Percentiles rank a stretch among this genome's conserved stretches.
Conservation (phyloP, 2,329 filamentous ascomycete species). For the Ophidiomyces ophidiicola region DNA sequence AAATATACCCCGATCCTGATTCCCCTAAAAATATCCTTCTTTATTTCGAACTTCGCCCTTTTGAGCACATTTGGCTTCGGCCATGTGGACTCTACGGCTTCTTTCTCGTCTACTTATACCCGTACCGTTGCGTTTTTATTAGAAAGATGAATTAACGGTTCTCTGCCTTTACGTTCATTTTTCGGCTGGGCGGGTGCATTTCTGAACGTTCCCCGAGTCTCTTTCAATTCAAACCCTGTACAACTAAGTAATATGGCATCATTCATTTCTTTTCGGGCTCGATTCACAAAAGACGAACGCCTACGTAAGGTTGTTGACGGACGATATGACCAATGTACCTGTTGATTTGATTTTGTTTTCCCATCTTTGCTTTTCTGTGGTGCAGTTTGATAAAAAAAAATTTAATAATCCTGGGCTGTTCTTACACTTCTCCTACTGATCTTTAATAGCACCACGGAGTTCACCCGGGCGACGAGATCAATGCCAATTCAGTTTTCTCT, state of each 20-base stretch:
- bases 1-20: neutral
- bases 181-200: conserved; percentile 4
- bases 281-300: neutral
- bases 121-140: neutral
- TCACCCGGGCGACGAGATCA: too few species aligned
- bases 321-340: neutral
- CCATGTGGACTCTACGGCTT: neutral
- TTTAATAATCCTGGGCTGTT: neutral
- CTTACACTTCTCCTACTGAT: neutral
- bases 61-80: conserved; percentile 1
- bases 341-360: too few species aligned
- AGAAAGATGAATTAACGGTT: neutral
- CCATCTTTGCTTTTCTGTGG: too few species aligned
- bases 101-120: conserved; percentile 5
- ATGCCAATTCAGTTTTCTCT: neutral
- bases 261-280: neutral
- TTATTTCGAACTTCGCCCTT: neutral
- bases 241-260: neutral
- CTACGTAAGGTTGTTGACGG: conserved; percentile 4
- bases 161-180: neutral
- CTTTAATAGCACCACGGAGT: neutral
- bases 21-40: neutral
- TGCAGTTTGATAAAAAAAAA: too few species aligned
- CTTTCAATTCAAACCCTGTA: neutral
- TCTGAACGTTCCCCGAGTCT: neutral